Conservation (phyloP, 495 filamentous ascomycete genomes). For the Parathielavia hyrcaniae region DNA sequence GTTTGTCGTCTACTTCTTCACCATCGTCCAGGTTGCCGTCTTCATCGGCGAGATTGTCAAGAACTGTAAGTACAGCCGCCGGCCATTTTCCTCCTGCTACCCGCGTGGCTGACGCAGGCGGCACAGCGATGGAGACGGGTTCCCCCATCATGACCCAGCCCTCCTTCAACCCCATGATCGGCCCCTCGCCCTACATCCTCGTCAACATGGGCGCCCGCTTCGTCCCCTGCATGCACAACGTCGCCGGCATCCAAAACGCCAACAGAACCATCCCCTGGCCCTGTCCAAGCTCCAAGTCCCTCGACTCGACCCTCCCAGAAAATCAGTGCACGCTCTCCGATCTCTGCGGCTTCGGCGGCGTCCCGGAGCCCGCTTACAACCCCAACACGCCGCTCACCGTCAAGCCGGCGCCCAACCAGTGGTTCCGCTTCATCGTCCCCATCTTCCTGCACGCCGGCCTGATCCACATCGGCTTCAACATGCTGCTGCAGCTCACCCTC, state of each 20-base stretch:
- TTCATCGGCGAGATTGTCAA: conserved; percentile 86
- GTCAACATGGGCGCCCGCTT: conserved; percentile 96
- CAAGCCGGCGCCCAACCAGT: conserved; percentile 70
- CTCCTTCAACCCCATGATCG: conserved; percentile 92
- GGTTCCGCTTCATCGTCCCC: conserved; percentile 91
- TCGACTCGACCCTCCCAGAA: conserved; percentile 35
- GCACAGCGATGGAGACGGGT: conserved; percentile 51
- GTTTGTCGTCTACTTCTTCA: conserved; percentile 77
- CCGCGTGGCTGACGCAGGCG: conserved; percentile 39
- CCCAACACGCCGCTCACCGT: conserved; percentile 30
- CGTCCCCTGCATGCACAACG: conserved; percentile 88
- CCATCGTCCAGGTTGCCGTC: conserved; percentile 69
- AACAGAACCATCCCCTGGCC: conserved; percentile 46
- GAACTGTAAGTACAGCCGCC: conserved; percentile 61
- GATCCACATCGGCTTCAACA: conserved; percentile 91
- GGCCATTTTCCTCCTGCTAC: too few relatives aligned
- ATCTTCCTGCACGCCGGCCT: conserved; percentile 94
- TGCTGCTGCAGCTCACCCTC: conserved; percentile 80
- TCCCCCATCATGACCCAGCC: conserved; percentile 82
- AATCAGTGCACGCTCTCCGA: conserved; percentile 65
- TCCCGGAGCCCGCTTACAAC: conserved; percentile 56
- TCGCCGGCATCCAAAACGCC: conserved; percentile 56
- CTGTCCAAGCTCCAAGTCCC: conserved; percentile 69
- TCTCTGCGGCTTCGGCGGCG: conserved; percentile 73
- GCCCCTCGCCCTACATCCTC: conserved; percentile 78